Conservation (phyloP, 305 asterid species). For the Fraxinus nigra region DNA sequence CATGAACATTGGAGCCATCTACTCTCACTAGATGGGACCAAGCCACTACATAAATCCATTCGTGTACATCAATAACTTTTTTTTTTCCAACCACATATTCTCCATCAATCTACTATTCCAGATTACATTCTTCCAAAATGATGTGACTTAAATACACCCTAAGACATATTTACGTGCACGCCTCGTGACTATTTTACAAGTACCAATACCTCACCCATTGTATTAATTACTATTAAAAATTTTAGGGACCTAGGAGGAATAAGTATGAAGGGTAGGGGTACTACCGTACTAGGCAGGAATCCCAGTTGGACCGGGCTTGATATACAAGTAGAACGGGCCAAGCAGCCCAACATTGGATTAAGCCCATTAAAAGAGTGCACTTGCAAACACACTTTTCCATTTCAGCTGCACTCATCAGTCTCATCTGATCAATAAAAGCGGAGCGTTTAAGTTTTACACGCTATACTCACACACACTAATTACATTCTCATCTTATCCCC, state of each 20-base stretch:
- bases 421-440: background rate
- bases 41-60: no score
- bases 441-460: background rate
- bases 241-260: background rate
- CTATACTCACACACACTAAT: background rate
- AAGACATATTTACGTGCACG: no score
- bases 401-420: background rate
- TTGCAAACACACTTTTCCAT: background rate
- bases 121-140: no score
- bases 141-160: no score
- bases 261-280: background rate
- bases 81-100: no score
- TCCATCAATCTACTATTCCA: no score
- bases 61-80: no score
- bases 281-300: background rate
- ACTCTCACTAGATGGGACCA: no score
- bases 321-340: background rate
- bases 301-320: background rate
- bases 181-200: no score
- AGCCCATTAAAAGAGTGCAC: background rate
- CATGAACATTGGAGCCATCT: no score
- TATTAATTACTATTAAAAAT: no score
- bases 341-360: background rate
- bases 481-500: constrained; percentile 33
- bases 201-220: no score